Evolutionary conservation across 306 rosid species (phyloP), one percentile per base, ranked within the genome.

Genomic region (Inga oerstediana): DNA sequence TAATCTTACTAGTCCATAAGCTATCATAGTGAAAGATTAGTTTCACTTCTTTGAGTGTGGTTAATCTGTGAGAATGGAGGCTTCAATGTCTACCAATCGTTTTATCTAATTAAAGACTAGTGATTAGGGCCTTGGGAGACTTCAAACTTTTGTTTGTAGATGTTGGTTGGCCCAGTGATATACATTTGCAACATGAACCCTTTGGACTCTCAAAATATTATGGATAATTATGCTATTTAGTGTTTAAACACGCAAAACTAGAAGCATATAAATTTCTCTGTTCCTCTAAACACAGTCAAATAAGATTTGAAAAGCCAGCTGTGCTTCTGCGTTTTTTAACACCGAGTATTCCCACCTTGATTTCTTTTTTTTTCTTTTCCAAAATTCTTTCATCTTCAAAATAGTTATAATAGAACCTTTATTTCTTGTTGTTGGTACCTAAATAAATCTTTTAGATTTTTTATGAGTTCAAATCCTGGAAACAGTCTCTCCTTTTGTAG

Each of bases 1-100:
- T 71, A n/a, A 44, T 64, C 22, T 2, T 64, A 11, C 27, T 9
- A 64, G 52, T 27, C 30, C 9, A n/a, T 22, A 59, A 62, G 61
- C 59, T 77, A 30, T 64, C 46, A 19, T 45, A 17, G 45, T 65
- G 81, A 65, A 39, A 39, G 43, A 52, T 52, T 54, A 70, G 77
- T 52, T 52, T 32, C 68, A 52, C 76, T 49, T 35, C 44, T 58
- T 52, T n/a, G 30, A 48, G 22, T 78, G 8, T 19, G 43, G 52
- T 37, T 79, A 22, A 79, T 34, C n/a, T 37, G 70, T 37, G 70
- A 79, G 56, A 49, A 51, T 48, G 45, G 14, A 16, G 34, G 11
- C 17, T 69, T 79, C 76, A 65, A 69, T 15, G 22, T 69, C 43
- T 54, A 2, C 41, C 17, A 46, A 48, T 46, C 3, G n/a, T 74